Conservation (phyloP, 2,329 filamentous ascomycete genomes). For the Malbranchea zuffiana region DNA sequence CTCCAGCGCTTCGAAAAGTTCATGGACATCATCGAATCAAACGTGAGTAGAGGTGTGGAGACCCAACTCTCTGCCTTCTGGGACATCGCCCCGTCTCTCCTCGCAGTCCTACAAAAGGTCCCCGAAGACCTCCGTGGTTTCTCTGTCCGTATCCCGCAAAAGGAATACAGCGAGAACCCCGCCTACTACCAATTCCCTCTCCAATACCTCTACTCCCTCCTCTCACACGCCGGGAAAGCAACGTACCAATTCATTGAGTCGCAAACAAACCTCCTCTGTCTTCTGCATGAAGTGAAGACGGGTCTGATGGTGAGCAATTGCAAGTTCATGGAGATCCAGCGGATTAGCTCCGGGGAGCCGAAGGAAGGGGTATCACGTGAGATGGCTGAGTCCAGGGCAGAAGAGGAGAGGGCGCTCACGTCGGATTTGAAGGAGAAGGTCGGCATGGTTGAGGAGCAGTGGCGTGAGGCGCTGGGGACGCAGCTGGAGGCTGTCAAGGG, state of each 20-base stretch:
- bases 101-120: constrained; percentile 67
- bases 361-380: constrained; percentile 37
- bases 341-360: constrained; percentile 36
- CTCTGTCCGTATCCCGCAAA: constrained; percentile 62
- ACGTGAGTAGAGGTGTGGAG: constrained; percentile 79
- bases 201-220: constrained; percentile 78
- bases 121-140: constrained; percentile 50
- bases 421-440: constrained; percentile 91
- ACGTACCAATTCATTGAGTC: constrained; percentile 96
- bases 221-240: constrained; percentile 80
- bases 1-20: constrained; percentile 66
- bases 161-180: constrained; percentile 79
- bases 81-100: constrained; percentile 84
- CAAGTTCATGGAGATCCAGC: constrained; percentile 56
- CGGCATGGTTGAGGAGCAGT: constrained; percentile 78
- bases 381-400: constrained; percentile 48
- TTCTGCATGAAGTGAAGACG: constrained; percentile 82
- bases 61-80: constrained; percentile 89
- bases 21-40: constrained; percentile 66
- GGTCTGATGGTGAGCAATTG: constrained; percentile 60
- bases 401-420: constrained; percentile 62
- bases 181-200: constrained; percentile 68
- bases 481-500: constrained; percentile 62
- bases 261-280: constrained; percentile 79
- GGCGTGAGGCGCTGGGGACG: constrained; percentile 75